phyloP scores from a whole-genome alignment of 352 stramenopile species.

The Phytophthora pluvialis region DNA sequence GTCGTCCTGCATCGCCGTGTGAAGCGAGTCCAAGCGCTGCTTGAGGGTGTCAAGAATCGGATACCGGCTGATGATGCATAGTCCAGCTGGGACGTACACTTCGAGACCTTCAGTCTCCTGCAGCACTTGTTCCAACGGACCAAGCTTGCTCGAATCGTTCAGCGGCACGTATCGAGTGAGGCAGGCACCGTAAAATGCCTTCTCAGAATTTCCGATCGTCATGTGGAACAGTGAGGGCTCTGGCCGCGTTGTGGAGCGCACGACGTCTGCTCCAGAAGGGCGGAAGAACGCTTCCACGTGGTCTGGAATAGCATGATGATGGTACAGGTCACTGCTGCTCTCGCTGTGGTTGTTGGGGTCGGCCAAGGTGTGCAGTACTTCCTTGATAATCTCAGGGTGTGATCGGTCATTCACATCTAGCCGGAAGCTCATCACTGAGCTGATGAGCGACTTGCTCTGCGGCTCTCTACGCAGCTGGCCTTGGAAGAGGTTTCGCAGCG shows the following conservation, averaged over 20 bases:
- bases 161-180: slow-evolving; percentile 82
- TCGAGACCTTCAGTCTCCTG: slow-evolving; percentile 84
- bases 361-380: slow-evolving; percentile 76
- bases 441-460: slow-evolving; percentile 71
- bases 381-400: slow-evolving; percentile 63
- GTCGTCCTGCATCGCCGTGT: slow-evolving; percentile 64
- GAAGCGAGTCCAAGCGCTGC: slow-evolving; percentile 66
- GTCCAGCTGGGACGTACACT: slow-evolving; percentile 73
- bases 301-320: slow-evolving; percentile 83
- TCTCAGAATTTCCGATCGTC: slow-evolving; percentile 84
- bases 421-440: slow-evolving; percentile 73
- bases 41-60: slow-evolving; percentile 85
- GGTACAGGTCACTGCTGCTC: slow-evolving; percentile 65
- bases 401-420: slow-evolving; percentile 68
- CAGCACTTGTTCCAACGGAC: slow-evolving; percentile 77
- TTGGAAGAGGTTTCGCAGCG: slow-evolving; percentile 69
- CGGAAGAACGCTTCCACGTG: slow-evolving; percentile 87
- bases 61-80: slow-evolving; percentile 86
- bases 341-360: slow-evolving; percentile 42
- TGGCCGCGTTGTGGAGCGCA: slow-evolving; percentile 63
- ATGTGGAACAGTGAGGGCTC: slow-evolving; percentile 81
- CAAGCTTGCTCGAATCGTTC: slow-evolving; percentile 69
- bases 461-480: slow-evolving; percentile 62
- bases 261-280: slow-evolving; percentile 60
- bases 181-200: slow-evolving; percentile 81